These are phyloP conservation scores for Alternaria novae-zelandiae DNA, from an alignment of 2,329 filamentous ascomycete genomes.

Conservation along the genomic window DNA sequence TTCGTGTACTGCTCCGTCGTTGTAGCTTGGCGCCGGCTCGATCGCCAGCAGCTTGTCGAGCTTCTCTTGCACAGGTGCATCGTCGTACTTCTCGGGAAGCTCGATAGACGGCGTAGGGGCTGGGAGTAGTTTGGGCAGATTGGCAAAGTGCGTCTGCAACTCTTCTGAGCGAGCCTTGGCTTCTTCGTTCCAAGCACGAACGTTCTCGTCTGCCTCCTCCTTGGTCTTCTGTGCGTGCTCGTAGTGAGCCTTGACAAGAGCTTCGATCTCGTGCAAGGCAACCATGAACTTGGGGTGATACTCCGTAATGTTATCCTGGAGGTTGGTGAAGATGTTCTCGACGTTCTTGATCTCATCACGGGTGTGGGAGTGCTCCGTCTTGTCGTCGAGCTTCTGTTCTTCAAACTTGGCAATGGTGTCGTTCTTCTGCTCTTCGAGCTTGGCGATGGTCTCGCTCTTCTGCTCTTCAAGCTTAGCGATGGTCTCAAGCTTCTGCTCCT, in stretches of 20 bases:
- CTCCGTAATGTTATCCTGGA: conserved; percentile 81
- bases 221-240: conserved; percentile 76
- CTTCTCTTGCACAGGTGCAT: conserved; percentile 63
- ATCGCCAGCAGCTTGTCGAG: conserved; percentile 61
- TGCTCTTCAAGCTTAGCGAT: conserved; percentile 74
- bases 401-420: conserved; percentile 73
- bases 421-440: conserved; percentile 77
- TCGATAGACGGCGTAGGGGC: conserved; percentile 56
- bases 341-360: conserved; percentile 81
- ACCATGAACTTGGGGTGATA: conserved; percentile 89
- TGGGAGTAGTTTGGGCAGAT: conserved; percentile 55
- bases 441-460: conserved; percentile 74
- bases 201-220: conserved; percentile 52
- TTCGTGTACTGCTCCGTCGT: conserved; percentile 63
- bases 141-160: conserved; percentile 49
- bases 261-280: conserved; percentile 82
- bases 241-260: conserved; percentile 83
- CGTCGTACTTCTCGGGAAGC: conserved; percentile 58
- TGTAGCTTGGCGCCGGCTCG: conserved; percentile 22
- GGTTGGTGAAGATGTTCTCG: conserved; percentile 71
- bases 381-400: conserved; percentile 75
- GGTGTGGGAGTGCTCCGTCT: conserved; percentile 81
- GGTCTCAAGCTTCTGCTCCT: conserved; percentile 68
- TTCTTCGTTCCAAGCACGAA: conserved; percentile 52
- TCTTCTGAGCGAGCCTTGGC: conserved; percentile 52